Evolutionary conservation across 495 filamentous ascomycete species (phyloP).

Genomic region (Immersiella caudata): DNA sequence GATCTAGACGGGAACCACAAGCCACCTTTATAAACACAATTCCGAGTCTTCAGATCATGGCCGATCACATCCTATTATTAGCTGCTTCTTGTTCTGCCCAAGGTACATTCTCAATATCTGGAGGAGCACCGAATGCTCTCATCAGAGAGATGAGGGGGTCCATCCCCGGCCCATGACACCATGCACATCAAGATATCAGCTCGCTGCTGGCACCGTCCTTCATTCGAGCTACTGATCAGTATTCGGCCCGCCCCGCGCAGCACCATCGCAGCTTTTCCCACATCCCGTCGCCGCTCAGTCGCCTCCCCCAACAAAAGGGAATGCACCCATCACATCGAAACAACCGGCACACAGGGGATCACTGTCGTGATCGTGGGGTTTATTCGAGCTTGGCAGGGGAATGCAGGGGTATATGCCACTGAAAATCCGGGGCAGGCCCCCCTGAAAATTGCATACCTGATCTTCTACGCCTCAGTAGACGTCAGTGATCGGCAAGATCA

Average conservation of each 20-base stretch:
- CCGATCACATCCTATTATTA: background rate
- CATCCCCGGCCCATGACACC: background rate
- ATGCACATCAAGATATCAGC: background rate
- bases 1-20: background rate
- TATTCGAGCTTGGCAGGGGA: background rate
- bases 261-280: background rate
- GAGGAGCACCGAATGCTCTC: background rate
- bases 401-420: background rate
- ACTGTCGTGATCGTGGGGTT: constrained; percentile 21
- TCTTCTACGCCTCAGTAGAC: background rate
- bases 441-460: background rate
- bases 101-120: constrained; percentile 2
- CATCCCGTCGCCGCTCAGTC: background rate
- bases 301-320: background rate
- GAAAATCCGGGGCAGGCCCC: background rate
- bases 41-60: background rate
- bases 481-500: constrained; percentile 12
- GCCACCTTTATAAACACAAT: background rate
- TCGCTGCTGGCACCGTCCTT: background rate
- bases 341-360: background rate
- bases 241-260: constrained; percentile 2
- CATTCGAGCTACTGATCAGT: background rate
- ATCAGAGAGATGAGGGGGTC: background rate
- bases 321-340: constrained; percentile 7
- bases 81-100: constrained; percentile 13